A percentile compares a stretch with the other conserved stretches of the same genome.
Evolutionary conservation across 129 eudicot species (phyloP).

Genomic region (Sambucus nigra): DNA sequence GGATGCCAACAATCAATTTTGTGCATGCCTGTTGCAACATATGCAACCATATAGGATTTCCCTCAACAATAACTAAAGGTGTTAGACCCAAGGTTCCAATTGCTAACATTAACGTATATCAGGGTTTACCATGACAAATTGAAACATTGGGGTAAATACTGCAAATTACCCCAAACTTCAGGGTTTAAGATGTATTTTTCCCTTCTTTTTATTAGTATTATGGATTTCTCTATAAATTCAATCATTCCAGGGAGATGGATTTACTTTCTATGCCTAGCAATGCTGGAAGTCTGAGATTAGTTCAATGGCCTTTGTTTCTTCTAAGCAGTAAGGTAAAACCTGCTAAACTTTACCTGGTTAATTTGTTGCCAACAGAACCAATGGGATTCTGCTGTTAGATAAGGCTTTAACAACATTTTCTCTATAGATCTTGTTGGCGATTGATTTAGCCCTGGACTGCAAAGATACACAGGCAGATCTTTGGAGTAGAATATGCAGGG

Average conservation of each 20-base stretch:
- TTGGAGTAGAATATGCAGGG: conserved; percentile 80
- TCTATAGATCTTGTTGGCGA: conserved; percentile 77
- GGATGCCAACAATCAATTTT: too few relatives aligned
- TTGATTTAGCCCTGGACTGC: conserved; percentile 93
- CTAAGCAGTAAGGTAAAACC: conserved; percentile 79
- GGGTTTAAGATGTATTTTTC: neutral
- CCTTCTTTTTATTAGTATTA: conserved; percentile 8
- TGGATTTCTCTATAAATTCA: conserved; percentile 2
- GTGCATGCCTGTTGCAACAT: too few relatives aligned
- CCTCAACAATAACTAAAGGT: too few relatives aligned
- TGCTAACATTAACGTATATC: too few relatives aligned
- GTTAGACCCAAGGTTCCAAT: too few relatives aligned
- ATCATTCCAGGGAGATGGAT: conserved; percentile 71
- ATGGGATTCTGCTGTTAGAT: conserved; percentile 4
- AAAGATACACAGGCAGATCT: conserved; percentile 88
- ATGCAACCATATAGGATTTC: too few relatives aligned
- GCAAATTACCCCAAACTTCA: neutral
- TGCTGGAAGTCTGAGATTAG: conserved; percentile 69
- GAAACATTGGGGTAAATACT: too few relatives aligned
- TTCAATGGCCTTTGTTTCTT: conserved; percentile 95
- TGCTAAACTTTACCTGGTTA: neutral
- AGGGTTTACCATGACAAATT: too few relatives aligned
- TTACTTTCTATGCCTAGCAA: conserved; percentile 95
- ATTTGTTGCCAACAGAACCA: neutral
- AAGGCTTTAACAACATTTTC: conserved; percentile 7